These are phyloP conservation scores for Lathyrus aphaca DNA, from an alignment of 306 rosid genomes.

Conservation along the genomic window DNA sequence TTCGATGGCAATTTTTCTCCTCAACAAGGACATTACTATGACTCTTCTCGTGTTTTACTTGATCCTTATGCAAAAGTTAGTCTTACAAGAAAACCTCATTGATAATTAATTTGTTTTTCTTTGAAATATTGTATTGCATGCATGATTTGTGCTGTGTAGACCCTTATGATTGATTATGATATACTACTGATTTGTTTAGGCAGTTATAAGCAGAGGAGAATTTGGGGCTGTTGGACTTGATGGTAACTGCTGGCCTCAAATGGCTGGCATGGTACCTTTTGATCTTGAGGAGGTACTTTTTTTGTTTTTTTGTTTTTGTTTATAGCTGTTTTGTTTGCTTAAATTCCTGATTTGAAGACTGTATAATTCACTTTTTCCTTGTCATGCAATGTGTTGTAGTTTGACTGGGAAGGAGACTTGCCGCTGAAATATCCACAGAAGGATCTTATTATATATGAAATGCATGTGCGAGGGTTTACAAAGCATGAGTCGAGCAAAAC, in stretches of 20 bases:
- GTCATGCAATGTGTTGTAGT: conserved; percentile 58
- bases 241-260: conserved; percentile 91
- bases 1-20: conserved; percentile 78
- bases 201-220: conserved; percentile 86
- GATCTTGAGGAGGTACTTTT: conserved; percentile 56
- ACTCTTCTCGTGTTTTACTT: conserved; percentile 63
- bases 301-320: conserved; percentile 2
- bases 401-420: conserved; percentile 98
- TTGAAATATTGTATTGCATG: neutral
- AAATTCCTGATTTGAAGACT: conserved; percentile 12
- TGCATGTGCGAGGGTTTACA: conserved; percentile 95
- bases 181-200: conserved; percentile 62
- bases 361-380: conserved; percentile 12
- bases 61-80: conserved; percentile 97
- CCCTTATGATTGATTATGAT: conserved; percentile 37
- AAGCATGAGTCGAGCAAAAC: conserved; percentile 81
- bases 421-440: conserved; percentile 74
- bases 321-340: conserved; percentile 25
- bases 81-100: too few species aligned
- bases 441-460: conserved; percentile 88
- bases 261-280: conserved; percentile 85
- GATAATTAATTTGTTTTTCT: neutral
- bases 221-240: conserved; percentile 74
- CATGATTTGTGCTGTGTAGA: conserved; percentile 13
- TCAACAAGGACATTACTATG: conserved; percentile 69